phyloP scores from a whole-genome alignment of 202 grass and related monocot species.

The Setaria viridis region DNA sequence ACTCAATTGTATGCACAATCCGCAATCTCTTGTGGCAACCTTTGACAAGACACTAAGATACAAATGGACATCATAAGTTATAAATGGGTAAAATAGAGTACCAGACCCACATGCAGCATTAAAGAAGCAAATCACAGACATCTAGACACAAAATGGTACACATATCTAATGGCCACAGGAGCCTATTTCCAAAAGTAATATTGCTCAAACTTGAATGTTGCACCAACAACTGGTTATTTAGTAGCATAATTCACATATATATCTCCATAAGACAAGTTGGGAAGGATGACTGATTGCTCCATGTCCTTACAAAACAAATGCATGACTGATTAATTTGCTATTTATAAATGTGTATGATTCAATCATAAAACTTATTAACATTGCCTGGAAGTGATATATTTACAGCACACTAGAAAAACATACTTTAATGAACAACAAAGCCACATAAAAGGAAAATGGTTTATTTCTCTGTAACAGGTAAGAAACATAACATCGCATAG shows the following conservation, averaged over 20 bases:
- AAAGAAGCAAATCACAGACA: conserved; percentile 20
- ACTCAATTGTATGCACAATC: conserved; percentile 92
- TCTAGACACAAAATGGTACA: conserved; percentile 23
- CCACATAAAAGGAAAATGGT: conserved; percentile 24
- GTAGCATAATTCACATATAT: conserved; percentile 7
- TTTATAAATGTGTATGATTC: background rate
- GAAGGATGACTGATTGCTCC: background rate
- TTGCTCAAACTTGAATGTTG: conserved; percentile 28
- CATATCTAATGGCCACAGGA: background rate
- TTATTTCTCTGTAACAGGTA: conserved; percentile 9
- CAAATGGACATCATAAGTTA: conserved; percentile 22
- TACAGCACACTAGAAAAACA: background rate
- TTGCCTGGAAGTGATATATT: conserved; percentile 6
- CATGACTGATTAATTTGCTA: conserved; percentile 3
- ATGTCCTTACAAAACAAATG: background rate
- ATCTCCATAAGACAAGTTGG: conserved; percentile 18
- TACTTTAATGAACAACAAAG: background rate
- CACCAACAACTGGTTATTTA: background rate
- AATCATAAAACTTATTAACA: conserved; percentile 10
- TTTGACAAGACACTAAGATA: conserved; percentile 88
- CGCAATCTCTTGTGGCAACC: conserved; percentile 94
- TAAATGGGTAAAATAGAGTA: conserved; percentile 23
- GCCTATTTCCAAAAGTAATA: conserved; percentile 4
- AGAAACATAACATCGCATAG: background rate
- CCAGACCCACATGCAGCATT: conserved; percentile 22